Conservation (phyloP, 1,139 yeast genomes). For the Yamadazyma friedrichii region DNA sequence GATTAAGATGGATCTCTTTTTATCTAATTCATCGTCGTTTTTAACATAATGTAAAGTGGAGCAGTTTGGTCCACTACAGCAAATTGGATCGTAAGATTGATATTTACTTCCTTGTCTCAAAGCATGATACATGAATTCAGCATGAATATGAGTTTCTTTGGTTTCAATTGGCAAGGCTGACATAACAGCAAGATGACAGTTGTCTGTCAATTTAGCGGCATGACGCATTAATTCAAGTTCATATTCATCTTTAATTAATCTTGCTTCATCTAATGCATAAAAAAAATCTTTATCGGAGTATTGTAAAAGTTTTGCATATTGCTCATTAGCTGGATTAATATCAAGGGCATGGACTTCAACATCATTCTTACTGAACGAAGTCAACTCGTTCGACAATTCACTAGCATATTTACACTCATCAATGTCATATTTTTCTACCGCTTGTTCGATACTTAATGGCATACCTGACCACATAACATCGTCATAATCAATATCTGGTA, state of each 20-base stretch:
- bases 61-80: slow-evolving; percentile 91
- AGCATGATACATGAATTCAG: slow-evolving; percentile 92
- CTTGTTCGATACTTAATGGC: slow-evolving; percentile 71
- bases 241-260: slow-evolving; percentile 78
- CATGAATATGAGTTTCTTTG: slow-evolving; percentile 90
- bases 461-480: slow-evolving; percentile 97
- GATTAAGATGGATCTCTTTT: slow-evolving; percentile 64
- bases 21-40: slow-evolving; percentile 67
- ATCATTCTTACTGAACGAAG: too few species aligned
- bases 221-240: slow-evolving; percentile 75
- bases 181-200: slow-evolving; percentile 90
- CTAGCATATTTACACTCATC: slow-evolving; percentile 71
- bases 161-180: slow-evolving; percentile 84
- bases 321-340: slow-evolving; percentile 34
- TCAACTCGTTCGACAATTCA: slow-evolving; percentile 23
- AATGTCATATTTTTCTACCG: slow-evolving; percentile 65
- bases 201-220: slow-evolving; percentile 83
- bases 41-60: slow-evolving; percentile 88
- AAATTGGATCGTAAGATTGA: slow-evolving; percentile 91
- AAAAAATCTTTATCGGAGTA: slow-evolving; percentile 51
- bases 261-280: slow-evolving; percentile 81
- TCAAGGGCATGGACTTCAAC: slow-evolving; percentile 19
- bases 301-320: slow-evolving; percentile 30
- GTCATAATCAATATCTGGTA: slow-evolving; percentile 82
- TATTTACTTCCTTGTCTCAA: slow-evolving; percentile 89